phyloP scores from a whole-genome alignment of 164 flowering plant species.

The Vitis labrusca region DNA sequence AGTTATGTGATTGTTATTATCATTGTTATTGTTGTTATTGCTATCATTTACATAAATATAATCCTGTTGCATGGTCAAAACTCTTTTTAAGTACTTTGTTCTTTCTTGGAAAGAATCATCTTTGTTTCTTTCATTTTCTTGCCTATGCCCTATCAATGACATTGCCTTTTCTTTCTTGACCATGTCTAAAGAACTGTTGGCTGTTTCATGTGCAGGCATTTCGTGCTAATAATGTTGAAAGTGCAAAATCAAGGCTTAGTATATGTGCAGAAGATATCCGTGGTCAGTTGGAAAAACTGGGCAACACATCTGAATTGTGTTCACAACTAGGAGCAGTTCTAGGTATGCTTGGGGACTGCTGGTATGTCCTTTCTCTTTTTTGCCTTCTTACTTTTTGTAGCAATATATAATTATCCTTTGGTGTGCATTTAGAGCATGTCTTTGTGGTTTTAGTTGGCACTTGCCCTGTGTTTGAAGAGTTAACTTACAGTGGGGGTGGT shows the following conservation, averaged over 20 bases:
- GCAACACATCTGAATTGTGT: slow-evolving; percentile 77
- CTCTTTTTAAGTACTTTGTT: no score
- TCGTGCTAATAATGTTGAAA: slow-evolving; percentile 79
- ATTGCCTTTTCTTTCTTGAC: neutral
- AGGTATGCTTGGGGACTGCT: slow-evolving; percentile 99
- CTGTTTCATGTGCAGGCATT: slow-evolving; percentile 62
- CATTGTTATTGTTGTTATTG: no score
- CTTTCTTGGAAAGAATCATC: no score
- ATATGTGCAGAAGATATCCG: slow-evolving; percentile 84
- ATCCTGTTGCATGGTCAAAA: no score
- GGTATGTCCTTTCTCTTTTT: slow-evolving; percentile 42
- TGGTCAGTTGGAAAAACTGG: slow-evolving; percentile 64
- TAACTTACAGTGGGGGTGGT: neutral
- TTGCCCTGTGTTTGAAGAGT: neutral
- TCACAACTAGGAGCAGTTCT: slow-evolving; percentile 97
- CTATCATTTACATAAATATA: no score
- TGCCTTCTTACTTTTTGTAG: neutral
- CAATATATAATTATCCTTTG: neutral
- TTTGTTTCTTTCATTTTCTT: neutral
- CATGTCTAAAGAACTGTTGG: slow-evolving; percentile 1
- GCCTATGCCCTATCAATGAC: neutral
- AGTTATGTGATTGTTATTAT: no score
- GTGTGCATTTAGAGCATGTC: neutral
- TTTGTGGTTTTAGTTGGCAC: neutral
- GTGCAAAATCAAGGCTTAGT: slow-evolving; percentile 90